Base-by-base conservation (phyloP, 129 eudicot genomes). In the Flaveria bidentis region DNA sequence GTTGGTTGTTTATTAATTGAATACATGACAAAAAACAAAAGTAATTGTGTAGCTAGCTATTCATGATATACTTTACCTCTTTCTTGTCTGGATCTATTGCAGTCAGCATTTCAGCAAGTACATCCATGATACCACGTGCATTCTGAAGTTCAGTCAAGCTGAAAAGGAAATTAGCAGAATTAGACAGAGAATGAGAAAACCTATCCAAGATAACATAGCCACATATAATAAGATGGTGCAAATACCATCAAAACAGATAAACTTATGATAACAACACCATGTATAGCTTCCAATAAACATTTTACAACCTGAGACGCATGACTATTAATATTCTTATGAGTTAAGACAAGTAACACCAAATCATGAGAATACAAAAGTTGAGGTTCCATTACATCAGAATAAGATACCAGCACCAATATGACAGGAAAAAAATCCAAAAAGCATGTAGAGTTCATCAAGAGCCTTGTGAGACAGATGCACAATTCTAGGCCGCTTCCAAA, bases 71-170 rank as follows among this genome's bases (percentile, higher is more conserved):
- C 15, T 16, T 33, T 84, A 91, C 98, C 93, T 94, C 98, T 78
- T 89, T 91, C 78, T 89, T 87, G 52, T 51, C 81, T 9, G 98
- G 93, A 86, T 86, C 91, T 47, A 94, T 41, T 72, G 97, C 98
- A 85, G 76, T 91, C 76, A 94, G 80, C 98, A 94, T 94, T 85
- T 94, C 98, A 6, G 97, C 78, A 80, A 94, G 97, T 78, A 94
- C 96, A 83, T 94, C 97, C 97, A 94, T 84, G 75, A 88, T 91
- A 65, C 98, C 98, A 26, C 96, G 91, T 36, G 98, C 98, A 82
- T 94, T 94, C 74, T 94, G 98, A 76, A 94, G 88, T 83, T 94
- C 98, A 3, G 96, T 71, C 89, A 89, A 82, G 81, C 98, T 94
- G 80, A 50, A 76, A 36, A 65, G 83, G 12, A 68, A 44, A 60